Percentiles rank a stretch among this genome's conserved stretches.
These are phyloP conservation scores for Linum tenue DNA, from an alignment of 345 rosid genomes.

Conservation along the genomic window DNA sequence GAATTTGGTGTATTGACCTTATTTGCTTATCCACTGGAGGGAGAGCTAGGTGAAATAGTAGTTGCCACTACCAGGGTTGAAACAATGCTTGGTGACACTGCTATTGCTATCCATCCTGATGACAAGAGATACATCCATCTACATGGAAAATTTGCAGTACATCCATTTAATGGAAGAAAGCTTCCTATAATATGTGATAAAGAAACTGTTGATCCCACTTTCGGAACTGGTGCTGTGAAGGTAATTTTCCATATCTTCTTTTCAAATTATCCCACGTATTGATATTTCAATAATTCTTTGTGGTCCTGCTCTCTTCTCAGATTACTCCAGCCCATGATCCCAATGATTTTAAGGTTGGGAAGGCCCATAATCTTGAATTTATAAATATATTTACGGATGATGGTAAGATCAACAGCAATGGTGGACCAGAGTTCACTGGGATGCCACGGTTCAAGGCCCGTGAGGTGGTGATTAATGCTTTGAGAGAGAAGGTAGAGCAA, in stretches of 20 bases:
- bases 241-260: constrained; percentile 22
- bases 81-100: constrained; percentile 97
- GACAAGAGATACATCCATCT: constrained; percentile 75
- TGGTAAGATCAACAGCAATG: constrained; percentile 77
- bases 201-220: constrained; percentile 69
- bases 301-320: constrained; percentile 30
- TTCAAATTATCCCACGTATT: constrained; percentile 5
- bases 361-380: constrained; percentile 70
- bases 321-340: constrained; percentile 98
- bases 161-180: constrained; percentile 87
- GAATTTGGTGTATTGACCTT: constrained; percentile 90
- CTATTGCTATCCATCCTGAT: constrained; percentile 87
- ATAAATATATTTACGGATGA: constrained; percentile 87
- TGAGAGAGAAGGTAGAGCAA: constrained; percentile 46
- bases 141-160: constrained; percentile 79
- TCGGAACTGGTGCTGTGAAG: constrained; percentile 99
- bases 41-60: constrained; percentile 70
- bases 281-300: constrained; percentile 2
- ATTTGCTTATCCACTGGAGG: constrained; percentile 85
- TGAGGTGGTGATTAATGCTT: constrained; percentile 63
- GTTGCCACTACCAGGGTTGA: constrained; percentile 98
- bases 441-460: constrained; percentile 92
- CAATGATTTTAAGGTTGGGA: constrained; percentile 90
- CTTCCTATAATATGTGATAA: constrained; percentile 73
- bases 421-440: constrained; percentile 69